These are phyloP conservation scores for Apiospora koreana DNA, from an alignment of 2,329 filamentous ascomycete species.

Conservation along the genomic window DNA sequence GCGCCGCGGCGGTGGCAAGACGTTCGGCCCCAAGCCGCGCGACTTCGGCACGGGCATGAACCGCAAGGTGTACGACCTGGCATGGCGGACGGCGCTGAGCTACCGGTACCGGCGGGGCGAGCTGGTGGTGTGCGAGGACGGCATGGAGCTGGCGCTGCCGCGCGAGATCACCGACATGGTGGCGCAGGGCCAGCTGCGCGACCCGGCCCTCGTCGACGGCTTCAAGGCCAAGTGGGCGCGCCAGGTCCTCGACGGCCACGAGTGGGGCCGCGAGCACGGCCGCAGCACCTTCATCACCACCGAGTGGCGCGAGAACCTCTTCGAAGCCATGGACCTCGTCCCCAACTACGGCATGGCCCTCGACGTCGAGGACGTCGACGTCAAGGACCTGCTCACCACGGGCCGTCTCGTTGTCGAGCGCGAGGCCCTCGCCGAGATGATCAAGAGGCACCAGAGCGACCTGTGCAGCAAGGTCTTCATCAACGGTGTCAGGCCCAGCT, in stretches of 20 bases:
- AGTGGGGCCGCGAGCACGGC: conserved; percentile 67
- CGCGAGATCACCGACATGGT: conserved; percentile 48
- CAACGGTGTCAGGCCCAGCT: conserved; percentile 33
- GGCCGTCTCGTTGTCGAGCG: conserved; percentile 87
- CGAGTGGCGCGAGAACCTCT: conserved; percentile 61
- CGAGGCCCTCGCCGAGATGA: conserved; percentile 72
- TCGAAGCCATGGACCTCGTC: conserved; percentile 64
- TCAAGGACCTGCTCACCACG: conserved; percentile 89
- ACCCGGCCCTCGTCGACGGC: conserved; percentile 52
- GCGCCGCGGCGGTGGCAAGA: conserved; percentile 80
- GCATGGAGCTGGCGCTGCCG: conserved; percentile 66
- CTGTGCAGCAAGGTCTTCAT: conserved; percentile 51
- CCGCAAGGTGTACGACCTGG: conserved; percentile 90
- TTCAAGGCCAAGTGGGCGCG: conserved; percentile 64
- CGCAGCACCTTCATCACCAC: conserved; percentile 76
- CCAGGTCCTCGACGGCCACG: conserved; percentile 70
- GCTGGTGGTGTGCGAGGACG: conserved; percentile 80
- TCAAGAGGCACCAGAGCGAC: conserved; percentile 72
- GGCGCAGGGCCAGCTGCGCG: conserved; percentile 35
- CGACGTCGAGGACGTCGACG: conserved; percentile 79
- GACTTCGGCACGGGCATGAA: conserved; percentile 86
- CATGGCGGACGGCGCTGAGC: conserved; percentile 90
- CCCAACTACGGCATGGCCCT: conserved; percentile 70
- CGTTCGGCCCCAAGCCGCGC: conserved; percentile 86
- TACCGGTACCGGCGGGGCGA: conserved; percentile 89